Evolutionary conservation across 352 stramenopile genomes (phyloP).

Genomic region (Peronospora belbahrii): DNA sequence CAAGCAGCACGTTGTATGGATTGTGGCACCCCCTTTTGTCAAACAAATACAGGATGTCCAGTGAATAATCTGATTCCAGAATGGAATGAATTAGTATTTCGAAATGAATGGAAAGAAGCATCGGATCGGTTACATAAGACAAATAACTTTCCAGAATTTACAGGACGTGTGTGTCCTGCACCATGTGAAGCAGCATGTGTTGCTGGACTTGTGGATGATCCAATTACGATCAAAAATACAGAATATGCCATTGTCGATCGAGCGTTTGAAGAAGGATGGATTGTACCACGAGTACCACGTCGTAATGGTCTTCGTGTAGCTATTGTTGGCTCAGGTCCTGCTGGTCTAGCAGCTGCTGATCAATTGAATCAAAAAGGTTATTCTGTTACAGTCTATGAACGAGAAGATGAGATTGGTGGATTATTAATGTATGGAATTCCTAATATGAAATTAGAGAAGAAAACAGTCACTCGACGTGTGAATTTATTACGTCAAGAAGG

Average conservation of each 20-base stretch:
- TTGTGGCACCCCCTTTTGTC: constrained; percentile 97
- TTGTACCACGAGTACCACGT: constrained; percentile 89
- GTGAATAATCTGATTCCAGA: constrained; percentile 98
- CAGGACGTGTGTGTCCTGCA: constrained; percentile 93
- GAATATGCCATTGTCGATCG: constrained; percentile 98
- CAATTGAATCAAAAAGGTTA: constrained; percentile 98
- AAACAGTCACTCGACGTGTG: constrained; percentile 92
- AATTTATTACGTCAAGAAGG: constrained; percentile 93
- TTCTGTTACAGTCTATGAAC: constrained; percentile 94
- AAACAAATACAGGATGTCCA: constrained; percentile 95
- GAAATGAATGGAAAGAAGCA: constrained; percentile 94
- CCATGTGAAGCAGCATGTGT: constrained; percentile 95
- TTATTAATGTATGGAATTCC: constrained; percentile 98
- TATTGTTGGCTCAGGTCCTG: constrained; percentile 91
- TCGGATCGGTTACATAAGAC: constrained; percentile 95
- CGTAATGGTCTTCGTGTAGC: constrained; percentile 93
- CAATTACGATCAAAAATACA: constrained; percentile 98
- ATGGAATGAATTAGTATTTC: constrained; percentile 98
- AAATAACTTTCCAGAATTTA: constrained; percentile 99
- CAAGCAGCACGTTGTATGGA: constrained; percentile 98
- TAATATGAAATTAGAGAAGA: constrained; percentile 99
- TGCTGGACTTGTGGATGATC: constrained; percentile 91
- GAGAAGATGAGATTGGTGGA: constrained; percentile 92
- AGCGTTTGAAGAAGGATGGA: constrained; percentile 93
- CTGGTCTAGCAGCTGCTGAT: constrained; percentile 90